Base-by-base conservation (phyloP, 257 asterid genomes). In the Lycium ferocissimum region DNA sequence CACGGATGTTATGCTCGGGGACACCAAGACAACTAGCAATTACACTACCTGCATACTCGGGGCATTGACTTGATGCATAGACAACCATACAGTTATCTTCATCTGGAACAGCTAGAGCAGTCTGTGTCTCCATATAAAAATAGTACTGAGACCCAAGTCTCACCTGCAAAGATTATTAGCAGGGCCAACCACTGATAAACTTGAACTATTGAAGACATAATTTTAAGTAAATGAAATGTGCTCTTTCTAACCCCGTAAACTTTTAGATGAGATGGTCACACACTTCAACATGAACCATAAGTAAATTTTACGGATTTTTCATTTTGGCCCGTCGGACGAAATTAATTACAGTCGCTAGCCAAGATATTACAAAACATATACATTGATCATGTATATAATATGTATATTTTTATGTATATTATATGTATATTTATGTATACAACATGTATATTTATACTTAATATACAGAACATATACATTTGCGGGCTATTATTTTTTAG, bases 51-150 rank as follows among this genome's bases (percentile, higher is more conserved):
- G 88, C 84, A 85, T 1, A 84, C 89, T 94, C 98, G 4, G 97
- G 94, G 88, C 72, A 81, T 82, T 94, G 98, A 79, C 18, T 82
- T 62, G 98, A 92, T 86, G 93, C 85, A 86, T 93, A 93, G 83
- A 94, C 97, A 86, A 89, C 92, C 92, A 93, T 92, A 87, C 94
- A 92, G 86, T 94, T 92, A 90, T 94, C 98, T 90, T 94, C 98
- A 85, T 94, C 98, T 18, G 98, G 98, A 69, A 94, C 79, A 14
- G 98, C 97, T 54, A 94, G 94, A 13, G 95, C 94, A 53, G 95
- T 86, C 87, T 94, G 98, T 3, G 94, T 89, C 89, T 94, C 98
- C 94, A 94, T 89, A 81, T 94, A 94, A 79, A 92, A 94, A 82
- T 91, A 89, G 89, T 94, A 91, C 76, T 94, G 97, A 17, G 98